Conservation (phyloP, 345 rosid genomes). For the Eucalyptus marginata region DNA sequence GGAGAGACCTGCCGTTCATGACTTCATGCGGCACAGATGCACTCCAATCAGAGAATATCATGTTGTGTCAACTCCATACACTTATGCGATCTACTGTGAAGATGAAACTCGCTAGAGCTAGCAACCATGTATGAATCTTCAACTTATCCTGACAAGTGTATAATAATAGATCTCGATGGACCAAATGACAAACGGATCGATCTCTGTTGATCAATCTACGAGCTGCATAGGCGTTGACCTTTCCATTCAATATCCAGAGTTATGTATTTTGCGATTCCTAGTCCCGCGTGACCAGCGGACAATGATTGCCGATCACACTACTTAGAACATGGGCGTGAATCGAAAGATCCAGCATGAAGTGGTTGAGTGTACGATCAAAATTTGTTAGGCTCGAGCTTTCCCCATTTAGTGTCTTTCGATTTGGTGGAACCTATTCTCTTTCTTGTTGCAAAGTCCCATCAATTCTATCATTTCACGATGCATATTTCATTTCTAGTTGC, state of each 20-base stretch:
- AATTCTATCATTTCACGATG: neutral
- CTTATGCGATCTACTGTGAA: neutral
- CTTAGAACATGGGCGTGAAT: neutral
- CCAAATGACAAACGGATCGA: neutral
- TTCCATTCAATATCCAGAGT: neutral
- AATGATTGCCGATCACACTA: neutral
- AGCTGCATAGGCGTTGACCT: neutral
- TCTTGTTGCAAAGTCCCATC: neutral
- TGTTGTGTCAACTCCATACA: neutral
- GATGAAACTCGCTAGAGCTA: neutral
- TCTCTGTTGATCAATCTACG: neutral
- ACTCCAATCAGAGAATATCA: neutral
- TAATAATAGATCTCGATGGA: neutral
- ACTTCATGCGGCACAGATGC: neutral
- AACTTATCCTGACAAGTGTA: neutral
- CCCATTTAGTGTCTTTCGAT: neutral
- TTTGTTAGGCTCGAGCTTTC: neutral
- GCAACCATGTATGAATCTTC: neutral
- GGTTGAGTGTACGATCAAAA: neutral
- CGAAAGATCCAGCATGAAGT: neutral
- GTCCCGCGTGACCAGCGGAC: rapidly evolving
- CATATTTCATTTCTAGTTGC: neutral
- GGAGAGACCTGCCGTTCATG: neutral
- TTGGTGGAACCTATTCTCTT: neutral
- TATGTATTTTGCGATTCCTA: neutral